These are phyloP conservation scores for Eucalyptus erythrocorys DNA, from an alignment of 345 rosid genomes.

Conservation along the genomic window DNA sequence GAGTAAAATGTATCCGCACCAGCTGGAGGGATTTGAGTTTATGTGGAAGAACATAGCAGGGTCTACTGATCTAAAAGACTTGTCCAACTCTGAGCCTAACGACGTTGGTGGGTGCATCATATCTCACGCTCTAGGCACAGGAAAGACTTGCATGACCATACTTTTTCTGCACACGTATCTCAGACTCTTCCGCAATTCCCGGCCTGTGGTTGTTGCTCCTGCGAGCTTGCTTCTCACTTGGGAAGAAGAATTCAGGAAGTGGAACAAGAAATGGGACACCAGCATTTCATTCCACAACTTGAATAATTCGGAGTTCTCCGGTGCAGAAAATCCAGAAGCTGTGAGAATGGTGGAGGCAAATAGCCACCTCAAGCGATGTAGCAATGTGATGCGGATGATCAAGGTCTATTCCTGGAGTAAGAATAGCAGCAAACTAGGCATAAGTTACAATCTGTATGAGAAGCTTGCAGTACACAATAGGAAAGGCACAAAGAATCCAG, in stretches of 20 bases:
- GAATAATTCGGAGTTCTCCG: slow-evolving; percentile 28
- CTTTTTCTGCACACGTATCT: slow-evolving; percentile 48
- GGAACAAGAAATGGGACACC: slow-evolving; percentile 55
- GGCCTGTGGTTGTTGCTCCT: slow-evolving; percentile 65
- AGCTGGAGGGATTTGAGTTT: slow-evolving; percentile 74
- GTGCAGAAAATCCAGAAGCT: slow-evolving; percentile 21
- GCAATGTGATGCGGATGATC: slow-evolving; percentile 17
- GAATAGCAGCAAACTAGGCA: slow-evolving; percentile 35
- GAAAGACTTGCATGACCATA: slow-evolving; percentile 68
- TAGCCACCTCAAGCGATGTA: background rate
- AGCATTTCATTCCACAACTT: slow-evolving; percentile 47
- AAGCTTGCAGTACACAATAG: slow-evolving; percentile 27
- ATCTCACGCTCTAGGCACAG: slow-evolving; percentile 86
- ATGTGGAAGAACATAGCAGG: slow-evolving; percentile 73
- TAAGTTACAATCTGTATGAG: slow-evolving; percentile 55
- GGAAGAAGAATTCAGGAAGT: slow-evolving; percentile 71
- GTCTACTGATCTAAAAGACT: slow-evolving; percentile 26
- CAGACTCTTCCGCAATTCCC: slow-evolving; percentile 32
- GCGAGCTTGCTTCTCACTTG: slow-evolving; percentile 65
- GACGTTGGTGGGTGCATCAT: slow-evolving; percentile 58
- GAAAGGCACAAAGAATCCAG: background rate
- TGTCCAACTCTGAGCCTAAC: slow-evolving; percentile 3
- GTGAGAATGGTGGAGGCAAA: background rate
- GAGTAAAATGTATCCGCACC: slow-evolving; percentile 49
- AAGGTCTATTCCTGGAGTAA: slow-evolving; percentile 60